Evolutionary conservation across 129 eudicot species (phyloP).

Genomic region (Lactuca saligna): DNA sequence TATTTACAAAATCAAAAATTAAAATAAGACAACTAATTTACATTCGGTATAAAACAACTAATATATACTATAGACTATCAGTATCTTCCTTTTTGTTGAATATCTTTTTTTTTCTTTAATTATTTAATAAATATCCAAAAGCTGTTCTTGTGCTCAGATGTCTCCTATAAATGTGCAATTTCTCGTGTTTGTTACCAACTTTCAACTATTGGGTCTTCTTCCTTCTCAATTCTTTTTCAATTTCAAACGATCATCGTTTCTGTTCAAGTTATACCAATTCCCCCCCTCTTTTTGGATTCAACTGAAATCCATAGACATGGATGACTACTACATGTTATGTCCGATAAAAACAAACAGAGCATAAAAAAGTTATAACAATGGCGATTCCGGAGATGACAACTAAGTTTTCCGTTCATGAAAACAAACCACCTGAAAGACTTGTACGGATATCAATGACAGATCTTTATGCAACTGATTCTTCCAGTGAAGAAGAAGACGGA

Average conservation of each 20-base stretch:
- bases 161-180: conserved; percentile 17
- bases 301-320: conserved; percentile 36
- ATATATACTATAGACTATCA: background rate
- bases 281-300: background rate
- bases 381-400: background rate
- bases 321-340: conserved; percentile 27
- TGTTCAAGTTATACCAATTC: background rate
- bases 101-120: background rate
- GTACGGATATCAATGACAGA: conserved; percentile 45
- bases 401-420: background rate
- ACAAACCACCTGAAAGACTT: conserved; percentile 16
- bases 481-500: conserved; percentile 42
- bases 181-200: background rate
- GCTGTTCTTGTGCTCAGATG: background rate
- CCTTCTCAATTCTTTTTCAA: background rate
- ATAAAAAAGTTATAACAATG: conserved; percentile 39
- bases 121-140: background rate
- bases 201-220: background rate
- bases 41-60: too few relatives aligned
- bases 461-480: conserved; percentile 58
- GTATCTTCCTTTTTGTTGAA: background rate
- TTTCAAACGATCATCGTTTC: conserved; percentile 4
- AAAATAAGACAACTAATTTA: background rate
- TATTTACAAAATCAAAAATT: too few relatives aligned
- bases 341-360: conserved; percentile 75